These are phyloP conservation scores for Musa troglodytarum DNA, from an alignment of 176 grass and related monocot genomes.

Conservation along the genomic window DNA sequence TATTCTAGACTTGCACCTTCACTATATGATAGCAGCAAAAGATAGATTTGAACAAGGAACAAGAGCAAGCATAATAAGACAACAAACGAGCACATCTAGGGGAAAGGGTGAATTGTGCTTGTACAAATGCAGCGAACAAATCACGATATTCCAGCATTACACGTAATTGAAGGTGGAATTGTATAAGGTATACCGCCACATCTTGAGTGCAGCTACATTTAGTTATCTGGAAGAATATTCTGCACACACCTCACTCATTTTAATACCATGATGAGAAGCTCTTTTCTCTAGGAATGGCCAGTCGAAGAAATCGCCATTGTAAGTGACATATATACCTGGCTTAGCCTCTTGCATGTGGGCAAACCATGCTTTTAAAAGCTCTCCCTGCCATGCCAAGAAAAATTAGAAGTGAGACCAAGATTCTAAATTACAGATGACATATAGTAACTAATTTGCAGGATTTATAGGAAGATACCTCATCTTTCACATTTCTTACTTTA, in stretches of 20 bases:
- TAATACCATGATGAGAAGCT: slow-evolving; percentile 81
- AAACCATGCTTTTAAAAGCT: slow-evolving; percentile 91
- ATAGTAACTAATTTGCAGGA: background rate
- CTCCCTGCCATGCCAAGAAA: slow-evolving; percentile 34
- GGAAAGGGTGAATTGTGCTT: background rate
- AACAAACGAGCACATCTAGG: background rate
- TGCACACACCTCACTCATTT: slow-evolving; percentile 64
- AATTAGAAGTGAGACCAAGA: background rate
- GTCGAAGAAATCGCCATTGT: slow-evolving; percentile 97
- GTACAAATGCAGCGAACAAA: background rate
- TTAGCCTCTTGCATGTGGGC: slow-evolving; percentile 97
- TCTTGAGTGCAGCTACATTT: background rate
- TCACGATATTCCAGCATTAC: background rate
- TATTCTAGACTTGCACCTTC: background rate
- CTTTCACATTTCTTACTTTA: slow-evolving; percentile 78
- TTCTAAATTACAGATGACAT: background rate
- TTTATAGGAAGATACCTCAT: slow-evolving; percentile 50
- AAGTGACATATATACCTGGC: slow-evolving; percentile 97
- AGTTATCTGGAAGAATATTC: background rate
- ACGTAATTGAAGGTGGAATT: too few species aligned
- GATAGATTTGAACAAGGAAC: background rate
- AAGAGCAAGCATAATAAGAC: background rate
- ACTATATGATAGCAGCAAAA: background rate
- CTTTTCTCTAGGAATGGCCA: slow-evolving; percentile 99
- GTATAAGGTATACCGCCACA: background rate